A percentile compares a stretch with the other conserved stretches of the same genome.
These are phyloP conservation scores for Metarhizium brunneum DNA, from an alignment of 2,329 filamentous ascomycete species.

Conservation along the genomic window DNA sequence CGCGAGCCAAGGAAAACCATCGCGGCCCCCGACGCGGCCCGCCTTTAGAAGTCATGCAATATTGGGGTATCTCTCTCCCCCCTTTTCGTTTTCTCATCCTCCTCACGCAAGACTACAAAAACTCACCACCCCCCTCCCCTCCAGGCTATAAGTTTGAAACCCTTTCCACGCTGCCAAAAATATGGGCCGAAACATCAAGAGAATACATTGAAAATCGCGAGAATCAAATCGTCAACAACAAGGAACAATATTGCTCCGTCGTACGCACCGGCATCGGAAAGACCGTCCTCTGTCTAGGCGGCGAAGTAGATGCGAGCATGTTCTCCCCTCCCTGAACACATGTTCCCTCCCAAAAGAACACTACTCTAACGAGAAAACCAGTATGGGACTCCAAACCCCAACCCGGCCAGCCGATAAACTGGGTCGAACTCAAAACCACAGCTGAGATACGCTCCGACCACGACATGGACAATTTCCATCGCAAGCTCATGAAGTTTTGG, in stretches of 20 bases:
- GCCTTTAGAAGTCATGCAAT: constrained; percentile 76
- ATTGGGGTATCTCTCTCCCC: constrained; percentile 64
- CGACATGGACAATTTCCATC: constrained; percentile 69
- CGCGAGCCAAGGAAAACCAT: constrained; percentile 45
- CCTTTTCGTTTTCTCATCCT: not conserved
- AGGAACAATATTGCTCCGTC: constrained; percentile 91
- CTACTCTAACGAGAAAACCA: constrained; percentile 17
- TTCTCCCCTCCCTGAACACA: not conserved
- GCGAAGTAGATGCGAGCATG: constrained; percentile 82
- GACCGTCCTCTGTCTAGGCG: constrained; percentile 67
- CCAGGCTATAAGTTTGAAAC: constrained; percentile 95
- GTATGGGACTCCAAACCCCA: constrained; percentile 78
- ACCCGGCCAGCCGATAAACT: constrained; percentile 64
- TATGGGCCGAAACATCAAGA: constrained; percentile 64
- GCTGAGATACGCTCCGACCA: constrained; percentile 58
- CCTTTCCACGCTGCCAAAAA: constrained; percentile 62
- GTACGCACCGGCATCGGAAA: constrained; percentile 80
- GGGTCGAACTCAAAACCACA: constrained; percentile 93
- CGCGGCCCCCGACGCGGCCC: constrained; percentile 27
- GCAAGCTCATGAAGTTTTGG: constrained; percentile 93
- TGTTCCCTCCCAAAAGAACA: not conserved
- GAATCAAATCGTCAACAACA: constrained; percentile 68
- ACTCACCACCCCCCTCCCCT: not conserved
- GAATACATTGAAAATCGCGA: constrained; percentile 73
- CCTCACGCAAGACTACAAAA: not conserved